Base-by-base conservation (phyloP, 306 rosid species). In the Argentina anserina region DNA sequence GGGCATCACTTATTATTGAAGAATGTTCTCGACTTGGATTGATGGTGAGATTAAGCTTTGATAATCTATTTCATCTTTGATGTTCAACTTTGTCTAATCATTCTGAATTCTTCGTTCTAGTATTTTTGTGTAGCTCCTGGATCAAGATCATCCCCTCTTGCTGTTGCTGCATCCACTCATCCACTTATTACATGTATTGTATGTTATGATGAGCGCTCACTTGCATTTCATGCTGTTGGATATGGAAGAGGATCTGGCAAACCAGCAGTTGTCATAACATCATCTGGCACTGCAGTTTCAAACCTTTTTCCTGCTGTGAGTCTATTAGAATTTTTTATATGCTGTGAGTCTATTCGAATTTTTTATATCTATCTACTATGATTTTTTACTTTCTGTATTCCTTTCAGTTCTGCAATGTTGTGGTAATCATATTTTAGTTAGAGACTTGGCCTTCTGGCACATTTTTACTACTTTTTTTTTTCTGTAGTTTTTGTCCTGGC, bases 91-190 rank as follows among this genome's bases (percentile, higher is more conserved):
- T 42, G 62, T 83, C 84, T 89, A 75, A 86, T 84, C 71, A 59
- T 76, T 80, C 67, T 83, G 21, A 33, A 7, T 70, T 34, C 64
- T 70, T 84, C 71, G 45, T 82, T 86, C 71, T 79, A 94, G 98
- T 94, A 94, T 85, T 91, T 94, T 83, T 94, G 97, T 84, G 69
- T 94, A 81, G 96, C 98, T 67, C 98, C 98, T 53, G 98, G 98
- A 71, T 94, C 98, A 61, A 91, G 98, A 76, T 94, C 98, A 76
- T 89, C 96, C 76, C 98, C 97, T 58, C 98, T 94, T 80, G 96
- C 98, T 79, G 81, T 94, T 80, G 98, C 98, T 78, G 98, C 98
- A 78, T 84, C 98, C 62, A 85, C 82, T 72, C 97, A 93, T 82
- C 89, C 87, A 43, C 78, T 81, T 52, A 65, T 88, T 81, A 87